Base-by-base conservation (phyloP, 2,329 filamentous ascomycete genomes). In the Arthrinium phaeospermum region DNA sequence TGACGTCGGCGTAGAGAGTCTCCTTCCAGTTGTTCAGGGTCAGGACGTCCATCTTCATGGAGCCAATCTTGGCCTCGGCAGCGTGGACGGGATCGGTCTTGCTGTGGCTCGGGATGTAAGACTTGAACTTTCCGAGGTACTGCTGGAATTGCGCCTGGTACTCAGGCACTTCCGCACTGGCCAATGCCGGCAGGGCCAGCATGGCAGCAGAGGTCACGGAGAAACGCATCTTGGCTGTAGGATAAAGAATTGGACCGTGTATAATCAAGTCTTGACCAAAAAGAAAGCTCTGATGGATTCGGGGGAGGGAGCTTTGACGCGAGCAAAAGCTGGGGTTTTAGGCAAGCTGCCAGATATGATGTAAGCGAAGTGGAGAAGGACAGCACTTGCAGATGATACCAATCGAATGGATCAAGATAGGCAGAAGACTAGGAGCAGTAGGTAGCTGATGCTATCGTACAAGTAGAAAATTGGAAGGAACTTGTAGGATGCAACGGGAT, bases 11-110 rank as follows among this genome's bases (percentile, higher is more conserved):
- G 79, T 89, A 91, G 73, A 96, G 85, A 3, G 91, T 89, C 37
- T 91, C 83, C 81, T 91, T 89, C 92, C 93, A 94, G 86, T 92
- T 92, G 75, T 91, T 85, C 72, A 94, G 85, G 6, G 90, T 91
- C 76, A 96, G 81, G 69, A 88, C 80, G 80, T 89, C 83, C 74
- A 92, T 84, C 68, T 87, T 86, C 75, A 83, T 82, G 67, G 82
- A 80, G 2, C 86, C 88, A n/a, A 86, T 83, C 78, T 87, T 88
- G 46, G 86, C 84, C 69, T 85, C 85, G 64, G 84, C 85, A 45
- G 86, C 85, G 74, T 85, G 84, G 19, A 83, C 79, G 70, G 83
- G 80, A 69, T 82, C 81, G 73, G 79, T 77, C 80, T 74, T 81
- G 75, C 83, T 85, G 57, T 86, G 85, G 76, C 83, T 85, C 68